Evolutionary conservation across 2,329 filamentous ascomycete genomes (phyloP).

Genomic region (Ampelomyces quisqualis): DNA sequence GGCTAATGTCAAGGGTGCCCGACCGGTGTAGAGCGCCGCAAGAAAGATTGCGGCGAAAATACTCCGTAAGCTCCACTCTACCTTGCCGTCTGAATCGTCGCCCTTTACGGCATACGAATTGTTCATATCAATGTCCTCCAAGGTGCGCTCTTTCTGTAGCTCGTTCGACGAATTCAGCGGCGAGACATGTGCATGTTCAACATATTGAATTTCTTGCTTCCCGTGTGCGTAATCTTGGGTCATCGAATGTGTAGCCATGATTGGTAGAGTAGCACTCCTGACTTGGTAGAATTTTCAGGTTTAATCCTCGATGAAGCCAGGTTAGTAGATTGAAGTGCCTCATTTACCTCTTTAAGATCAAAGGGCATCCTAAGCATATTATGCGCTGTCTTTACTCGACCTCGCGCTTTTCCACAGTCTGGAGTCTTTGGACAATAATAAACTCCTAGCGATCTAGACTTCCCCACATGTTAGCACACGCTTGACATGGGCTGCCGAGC

Average conservation of each 20-base stretch:
- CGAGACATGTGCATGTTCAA: slow-evolving; percentile 25
- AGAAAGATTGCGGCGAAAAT: slow-evolving; percentile 42
- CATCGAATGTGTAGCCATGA: slow-evolving; percentile 15
- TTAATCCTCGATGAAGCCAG: too few species aligned
- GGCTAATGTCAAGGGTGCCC: not conserved
- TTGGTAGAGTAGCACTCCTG: not conserved
- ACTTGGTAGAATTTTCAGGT: too few species aligned
- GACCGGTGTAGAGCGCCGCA: slow-evolving; percentile 42
- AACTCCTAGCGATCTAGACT: slow-evolving; percentile 11
- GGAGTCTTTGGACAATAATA: too few species aligned
- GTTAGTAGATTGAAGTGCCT: not conserved
- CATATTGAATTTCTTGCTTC: slow-evolving; percentile 26
- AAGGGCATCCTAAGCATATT: too few species aligned
- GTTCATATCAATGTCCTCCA: slow-evolving; percentile 38
- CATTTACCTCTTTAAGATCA: too few species aligned
- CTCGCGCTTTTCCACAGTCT: too few species aligned
- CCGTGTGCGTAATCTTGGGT: slow-evolving; percentile 19
- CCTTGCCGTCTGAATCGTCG: slow-evolving; percentile 45
- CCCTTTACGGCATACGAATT: slow-evolving; percentile 43
- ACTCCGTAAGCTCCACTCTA: slow-evolving; percentile 39
- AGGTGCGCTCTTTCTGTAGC: slow-evolving; percentile 26
- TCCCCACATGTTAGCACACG: not conserved
- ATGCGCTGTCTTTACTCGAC: too few species aligned
- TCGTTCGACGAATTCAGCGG: slow-evolving; percentile 24
- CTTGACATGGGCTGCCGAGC: slow-evolving; percentile 1